These are phyloP conservation scores for Spinacia oleracea DNA, from an alignment of 179 eudicot species.

Conservation along the genomic window DNA sequence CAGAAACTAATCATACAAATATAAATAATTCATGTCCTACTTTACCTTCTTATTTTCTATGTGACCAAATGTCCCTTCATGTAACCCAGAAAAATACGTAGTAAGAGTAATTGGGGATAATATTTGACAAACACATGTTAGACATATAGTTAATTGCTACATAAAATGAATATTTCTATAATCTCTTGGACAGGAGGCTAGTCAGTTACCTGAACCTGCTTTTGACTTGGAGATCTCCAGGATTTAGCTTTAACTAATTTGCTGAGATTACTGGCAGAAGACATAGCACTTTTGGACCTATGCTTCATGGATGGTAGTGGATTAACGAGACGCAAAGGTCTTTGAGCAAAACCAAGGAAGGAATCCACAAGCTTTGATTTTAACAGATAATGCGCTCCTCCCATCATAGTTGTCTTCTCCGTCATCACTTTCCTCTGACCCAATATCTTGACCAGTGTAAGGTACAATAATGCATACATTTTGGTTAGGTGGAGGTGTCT, in stretches of 20 bases:
- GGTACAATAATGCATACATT: slow-evolving; percentile 37
- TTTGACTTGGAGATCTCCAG: slow-evolving; percentile 56
- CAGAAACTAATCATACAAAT: no score
- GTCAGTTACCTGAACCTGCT: slow-evolving; percentile 53
- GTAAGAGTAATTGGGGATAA: no score
- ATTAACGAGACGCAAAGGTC: slow-evolving; percentile 69
- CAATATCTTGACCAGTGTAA: slow-evolving; percentile 38
- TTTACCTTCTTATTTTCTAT: no score
- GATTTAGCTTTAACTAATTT: slow-evolving; percentile 53
- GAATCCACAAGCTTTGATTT: slow-evolving; percentile 68
- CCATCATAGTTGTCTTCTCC: slow-evolving; percentile 37
- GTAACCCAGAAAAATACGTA: no score
- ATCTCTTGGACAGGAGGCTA: neutral
- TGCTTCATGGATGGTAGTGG: slow-evolving; percentile 70
- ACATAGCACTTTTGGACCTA: slow-evolving; percentile 45
- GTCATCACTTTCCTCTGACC: slow-evolving; percentile 48
- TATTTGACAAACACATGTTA: no score
- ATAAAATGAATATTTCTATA: no score
- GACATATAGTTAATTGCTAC: no score
- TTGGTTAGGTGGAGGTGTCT: slow-evolving; percentile 40
- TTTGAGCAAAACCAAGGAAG: slow-evolving; percentile 79
- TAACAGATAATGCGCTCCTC: slow-evolving; percentile 42
- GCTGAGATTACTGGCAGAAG: slow-evolving; percentile 46
- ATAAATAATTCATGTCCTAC: no score
- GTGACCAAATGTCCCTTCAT: no score